A percentile compares a stretch with the other conserved stretches of the same genome.
These are phyloP conservation scores for Eucalyptus paniculata DNA, from an alignment of 345 rosid species.

Conservation along the genomic window DNA sequence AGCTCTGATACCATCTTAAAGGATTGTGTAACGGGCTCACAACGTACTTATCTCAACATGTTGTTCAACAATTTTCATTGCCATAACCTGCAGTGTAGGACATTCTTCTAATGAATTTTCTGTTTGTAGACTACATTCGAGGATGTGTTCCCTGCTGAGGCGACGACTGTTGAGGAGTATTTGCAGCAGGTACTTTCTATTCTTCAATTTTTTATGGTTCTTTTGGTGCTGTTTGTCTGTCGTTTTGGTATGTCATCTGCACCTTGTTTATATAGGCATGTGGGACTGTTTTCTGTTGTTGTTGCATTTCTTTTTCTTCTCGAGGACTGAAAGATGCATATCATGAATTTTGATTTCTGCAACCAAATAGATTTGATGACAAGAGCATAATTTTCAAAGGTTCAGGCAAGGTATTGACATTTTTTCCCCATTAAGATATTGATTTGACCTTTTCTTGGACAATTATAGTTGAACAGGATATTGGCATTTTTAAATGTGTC, in stretches of 20 bases:
- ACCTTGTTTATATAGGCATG: background rate
- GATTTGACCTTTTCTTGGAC: background rate
- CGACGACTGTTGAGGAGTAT: slow-evolving; percentile 88
- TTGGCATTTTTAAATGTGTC: background rate
- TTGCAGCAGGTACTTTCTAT: slow-evolving; percentile 68
- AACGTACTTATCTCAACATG: background rate
- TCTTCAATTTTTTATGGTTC: background rate
- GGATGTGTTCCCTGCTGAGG: slow-evolving; percentile 98
- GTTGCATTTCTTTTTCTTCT: background rate
- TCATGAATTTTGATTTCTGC: background rate
- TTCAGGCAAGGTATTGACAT: background rate
- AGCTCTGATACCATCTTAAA: background rate
- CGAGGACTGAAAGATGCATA: background rate
- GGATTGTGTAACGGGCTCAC: background rate
- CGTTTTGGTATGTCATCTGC: background rate
- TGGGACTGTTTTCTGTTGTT: background rate
- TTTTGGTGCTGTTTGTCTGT: background rate
- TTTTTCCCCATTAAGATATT: background rate
- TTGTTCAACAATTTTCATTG: background rate
- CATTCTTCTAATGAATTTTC: background rate
- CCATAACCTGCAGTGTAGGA: background rate
- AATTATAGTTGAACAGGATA: background rate
- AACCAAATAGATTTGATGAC: background rate
- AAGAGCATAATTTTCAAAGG: background rate
- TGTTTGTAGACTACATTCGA: slow-evolving; percentile 70